Percentiles rank a stretch among this genome's conserved stretches.
Evolutionary conservation across 1,284 basidiomycete species (phyloP).

Genomic region (Sutorius eximius): DNA sequence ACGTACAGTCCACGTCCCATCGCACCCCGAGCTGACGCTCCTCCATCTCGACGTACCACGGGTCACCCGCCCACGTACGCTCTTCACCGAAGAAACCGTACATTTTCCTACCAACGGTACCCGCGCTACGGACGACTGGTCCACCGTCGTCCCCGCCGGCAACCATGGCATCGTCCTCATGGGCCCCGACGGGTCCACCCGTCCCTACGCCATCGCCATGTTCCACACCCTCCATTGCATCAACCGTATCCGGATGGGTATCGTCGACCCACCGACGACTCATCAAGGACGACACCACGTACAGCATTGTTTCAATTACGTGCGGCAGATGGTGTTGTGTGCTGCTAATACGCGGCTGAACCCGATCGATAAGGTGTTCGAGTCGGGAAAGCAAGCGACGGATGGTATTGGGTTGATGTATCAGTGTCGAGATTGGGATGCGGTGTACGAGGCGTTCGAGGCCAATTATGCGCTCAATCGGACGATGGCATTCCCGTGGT

Average conservation of each 20-base stretch:
- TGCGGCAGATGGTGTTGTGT: slow-evolving; percentile 37
- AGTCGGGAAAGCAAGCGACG: slow-evolving; percentile 12
- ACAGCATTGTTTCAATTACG: slow-evolving; percentile 38
- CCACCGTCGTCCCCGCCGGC: slow-evolving; percentile 29
- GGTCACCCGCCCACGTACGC: neutral
- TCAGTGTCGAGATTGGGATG: slow-evolving; percentile 21
- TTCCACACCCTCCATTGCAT: slow-evolving; percentile 27
- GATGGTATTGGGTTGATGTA: slow-evolving; percentile 27
- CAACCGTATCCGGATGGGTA: slow-evolving; percentile 23
- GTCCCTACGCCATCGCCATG: slow-evolving; percentile 27
- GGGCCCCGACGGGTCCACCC: neutral
- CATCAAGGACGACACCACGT: slow-evolving; percentile 11
- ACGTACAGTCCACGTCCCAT: slow-evolving; percentile 15
- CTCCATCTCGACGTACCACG: slow-evolving; percentile 18
- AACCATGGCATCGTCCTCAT: slow-evolving; percentile 31
- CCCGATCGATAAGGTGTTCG: slow-evolving; percentile 22
- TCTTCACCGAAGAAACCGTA: slow-evolving; percentile 31
- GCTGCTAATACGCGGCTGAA: slow-evolving; percentile 29
- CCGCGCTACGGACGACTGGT: slow-evolving; percentile 32
- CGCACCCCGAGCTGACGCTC: slow-evolving; percentile 11
- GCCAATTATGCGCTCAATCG: slow-evolving; percentile 22
- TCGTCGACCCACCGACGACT: slow-evolving; percentile 1
- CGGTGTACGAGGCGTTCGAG: slow-evolving; percentile 25
- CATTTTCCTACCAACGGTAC: slow-evolving; percentile 29
- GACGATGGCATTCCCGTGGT: slow-evolving; percentile 11